A percentile compares a stretch with the other conserved stretches of the same genome.
Evolutionary conservation across 2,329 filamentous ascomycete species (phyloP).

Genomic region (Rhynchosporium agropyri): DNA sequence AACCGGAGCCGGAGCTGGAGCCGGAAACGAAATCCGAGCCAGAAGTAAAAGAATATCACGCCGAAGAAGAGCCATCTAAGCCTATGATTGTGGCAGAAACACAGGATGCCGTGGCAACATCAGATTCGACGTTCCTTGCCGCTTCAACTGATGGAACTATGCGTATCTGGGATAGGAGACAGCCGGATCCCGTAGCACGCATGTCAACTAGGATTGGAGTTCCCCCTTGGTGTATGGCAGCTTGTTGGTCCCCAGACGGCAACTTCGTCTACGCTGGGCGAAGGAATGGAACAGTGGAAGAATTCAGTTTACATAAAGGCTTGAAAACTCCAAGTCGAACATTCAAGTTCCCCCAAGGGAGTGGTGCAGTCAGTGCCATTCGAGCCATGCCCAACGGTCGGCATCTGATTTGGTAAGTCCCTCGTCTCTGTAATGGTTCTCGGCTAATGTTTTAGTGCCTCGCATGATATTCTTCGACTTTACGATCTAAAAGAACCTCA

Average conservation of each 20-base stretch:
- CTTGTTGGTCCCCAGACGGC: conserved; percentile 93
- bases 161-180: conserved; percentile 89
- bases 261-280: conserved; percentile 94
- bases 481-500: conserved; percentile 77
- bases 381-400: conserved; percentile 89
- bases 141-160: conserved; percentile 86
- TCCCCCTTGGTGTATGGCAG: conserved; percentile 96
- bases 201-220: conserved; percentile 74
- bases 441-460: conserved; percentile 61
- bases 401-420: conserved; percentile 78
- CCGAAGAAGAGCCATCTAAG: conserved; percentile 22
- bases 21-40: conserved; percentile 34
- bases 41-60: conserved; percentile 26
- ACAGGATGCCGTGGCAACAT: conserved; percentile 60
- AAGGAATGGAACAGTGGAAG: conserved; percentile 88
- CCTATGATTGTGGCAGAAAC: conserved; percentile 43
- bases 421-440: background rate
- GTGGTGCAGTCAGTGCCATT: conserved; percentile 85
- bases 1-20: conserved; percentile 33
- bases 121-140: conserved; percentile 81
- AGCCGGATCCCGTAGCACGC: conserved; percentile 74
- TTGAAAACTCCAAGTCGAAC: conserved; percentile 74
- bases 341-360: conserved; percentile 87
- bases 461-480: conserved; percentile 87
- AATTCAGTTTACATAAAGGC: conserved; percentile 84